Base-by-base conservation (phyloP, 2,329 filamentous ascomycete species). In the Cercospora zeae-maydis region DNA sequence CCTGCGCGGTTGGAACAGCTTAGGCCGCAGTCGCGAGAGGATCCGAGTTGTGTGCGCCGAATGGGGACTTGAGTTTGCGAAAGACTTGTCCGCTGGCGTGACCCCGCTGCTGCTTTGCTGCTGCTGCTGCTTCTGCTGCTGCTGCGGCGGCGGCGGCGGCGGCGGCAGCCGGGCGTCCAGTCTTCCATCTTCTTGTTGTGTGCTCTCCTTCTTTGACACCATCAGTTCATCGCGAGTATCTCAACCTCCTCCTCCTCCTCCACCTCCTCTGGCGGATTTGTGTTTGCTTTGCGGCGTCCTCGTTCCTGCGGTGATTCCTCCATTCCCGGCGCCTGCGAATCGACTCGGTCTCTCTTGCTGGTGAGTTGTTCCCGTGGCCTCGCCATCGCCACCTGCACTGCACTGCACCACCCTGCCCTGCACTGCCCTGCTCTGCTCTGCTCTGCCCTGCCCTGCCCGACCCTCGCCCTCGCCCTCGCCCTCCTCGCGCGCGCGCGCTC, bases 211-310 rank as follows among this genome's bases (percentile, higher is more conserved):
- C 47, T 13, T 52, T 24, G 30, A 30, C 47, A 30, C n/a, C 47
- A 52, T 31, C 47, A 52, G 39, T 45, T 31, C 47, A 52, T 52
- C 47, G 24, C 9, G 24, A 52, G 24, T 52, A n/a, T 52, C 30
- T 45, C 30, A n/a, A n/a, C n/a, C n/a, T n/a, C n/a, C n/a, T n/a
- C n/a, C n/a, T n/a, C n/a, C n/a, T n/a, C n/a, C n/a, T n/a, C n/a
- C n/a, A n/a, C 30, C 47, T 16, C 36, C 36, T 39, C 36, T 8
- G 2, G 3, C 47, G 30, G 47, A 14, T 31, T 52, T 31, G 47
- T 27, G 24, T 52, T 52, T 52, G 47, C 47, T 52, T 52, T 52
- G 47, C 47, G 47, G 47, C 47, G 47, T 52, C 47, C 47, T 52
- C 47, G 47, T 52, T 52, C 24, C 47, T 52, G 47, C 47, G 47